A percentile compares a stretch with the other conserved stretches of the same genome.
Evolutionary conservation across 2,329 filamentous ascomycete genomes (phyloP).

Genomic region (Cucurbitaria berberidis): DNA sequence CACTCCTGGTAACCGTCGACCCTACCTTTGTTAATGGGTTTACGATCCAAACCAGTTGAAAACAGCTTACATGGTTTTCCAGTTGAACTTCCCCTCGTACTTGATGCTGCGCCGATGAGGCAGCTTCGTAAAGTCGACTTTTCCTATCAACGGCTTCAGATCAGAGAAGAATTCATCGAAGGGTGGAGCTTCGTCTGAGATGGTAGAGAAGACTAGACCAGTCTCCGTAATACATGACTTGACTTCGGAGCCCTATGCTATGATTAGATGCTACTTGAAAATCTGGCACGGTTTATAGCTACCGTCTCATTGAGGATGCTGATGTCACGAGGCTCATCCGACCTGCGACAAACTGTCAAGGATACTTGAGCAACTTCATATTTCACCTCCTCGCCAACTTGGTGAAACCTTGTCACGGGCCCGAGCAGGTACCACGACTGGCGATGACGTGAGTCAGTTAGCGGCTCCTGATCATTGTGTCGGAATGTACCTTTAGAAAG

Average conservation of each 20-base stretch:
- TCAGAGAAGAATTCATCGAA: constrained; percentile 63
- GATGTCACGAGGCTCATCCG: constrained; percentile 45
- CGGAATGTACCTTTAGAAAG: constrained; percentile 52
- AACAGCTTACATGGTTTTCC: constrained; percentile 60
- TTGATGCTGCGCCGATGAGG: constrained; percentile 60
- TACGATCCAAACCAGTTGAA: not conserved
- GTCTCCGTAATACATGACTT: constrained; percentile 55
- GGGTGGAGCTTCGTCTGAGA: constrained; percentile 55
- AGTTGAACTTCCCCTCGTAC: constrained; percentile 65
- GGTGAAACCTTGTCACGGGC: constrained; percentile 58
- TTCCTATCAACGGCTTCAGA: constrained; percentile 56
- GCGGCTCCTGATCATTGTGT: not conserved
- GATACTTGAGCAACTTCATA: constrained; percentile 60
- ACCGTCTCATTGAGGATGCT: constrained; percentile 50
- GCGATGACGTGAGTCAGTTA: not conserved
- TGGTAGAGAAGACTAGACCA: constrained; percentile 60
- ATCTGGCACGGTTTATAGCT: constrained; percentile 4
- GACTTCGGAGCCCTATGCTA: constrained; percentile 40
- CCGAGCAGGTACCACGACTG: constrained; percentile 62
- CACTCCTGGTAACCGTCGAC: constrained; percentile 66
- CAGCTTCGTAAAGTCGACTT: constrained; percentile 61
- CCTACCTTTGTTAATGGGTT: constrained; percentile 35
- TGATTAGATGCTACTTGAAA: not conserved
- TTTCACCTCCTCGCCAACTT: constrained; percentile 49
- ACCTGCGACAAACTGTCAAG: constrained; percentile 49